These are phyloP conservation scores for Pholiota molesta DNA, from an alignment of 768 basidiomycete species.

Conservation along the genomic window DNA sequence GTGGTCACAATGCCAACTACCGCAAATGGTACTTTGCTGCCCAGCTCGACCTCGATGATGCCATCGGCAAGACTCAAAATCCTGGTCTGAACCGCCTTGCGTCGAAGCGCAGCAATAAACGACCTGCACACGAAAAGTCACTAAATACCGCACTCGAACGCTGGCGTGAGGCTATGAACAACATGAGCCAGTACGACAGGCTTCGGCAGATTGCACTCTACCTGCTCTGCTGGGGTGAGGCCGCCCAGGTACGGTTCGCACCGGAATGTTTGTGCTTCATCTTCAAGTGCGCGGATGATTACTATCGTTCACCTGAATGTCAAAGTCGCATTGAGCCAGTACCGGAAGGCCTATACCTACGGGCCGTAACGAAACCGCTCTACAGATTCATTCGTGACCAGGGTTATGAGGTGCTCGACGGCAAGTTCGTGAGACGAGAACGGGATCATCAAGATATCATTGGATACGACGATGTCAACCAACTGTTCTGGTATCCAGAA, in stretches of 20 bases:
- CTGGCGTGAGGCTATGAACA: conserved; percentile 98
- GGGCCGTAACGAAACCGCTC: conserved; percentile 87
- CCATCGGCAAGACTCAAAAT: conserved; percentile 90
- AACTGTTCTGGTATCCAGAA: conserved; percentile 99
- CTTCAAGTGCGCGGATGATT: conserved; percentile 99
- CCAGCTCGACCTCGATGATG: conserved; percentile 97
- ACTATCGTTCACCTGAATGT: conserved; percentile 98
- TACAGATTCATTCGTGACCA: conserved; percentile 98
- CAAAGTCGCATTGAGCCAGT: conserved; percentile 91
- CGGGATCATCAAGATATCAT: conserved; percentile 93
- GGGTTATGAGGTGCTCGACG: conserved; percentile 95
- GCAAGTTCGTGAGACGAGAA: conserved; percentile 92
- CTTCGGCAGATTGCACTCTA: conserved; percentile 95
- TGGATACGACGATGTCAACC: conserved; percentile 99
- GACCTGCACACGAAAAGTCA: conserved; percentile 58
- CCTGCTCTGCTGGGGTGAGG: conserved; percentile 97
- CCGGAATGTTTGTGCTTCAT: conserved; percentile 99
- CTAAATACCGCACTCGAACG: conserved; percentile 85
- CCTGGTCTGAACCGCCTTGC: conserved; percentile 86
- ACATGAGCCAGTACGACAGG: conserved; percentile 98
- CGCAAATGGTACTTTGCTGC: conserved; percentile 99
- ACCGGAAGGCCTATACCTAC: conserved; percentile 93
- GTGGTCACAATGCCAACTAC: conserved; percentile 97
- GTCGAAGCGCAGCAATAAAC: conserved; percentile 59
- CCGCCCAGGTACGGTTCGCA: conserved; percentile 94